These are phyloP conservation scores for Hortiboletus flavorubellus DNA, from an alignment of 768 basidiomycete genomes.

Conservation along the genomic window DNA sequence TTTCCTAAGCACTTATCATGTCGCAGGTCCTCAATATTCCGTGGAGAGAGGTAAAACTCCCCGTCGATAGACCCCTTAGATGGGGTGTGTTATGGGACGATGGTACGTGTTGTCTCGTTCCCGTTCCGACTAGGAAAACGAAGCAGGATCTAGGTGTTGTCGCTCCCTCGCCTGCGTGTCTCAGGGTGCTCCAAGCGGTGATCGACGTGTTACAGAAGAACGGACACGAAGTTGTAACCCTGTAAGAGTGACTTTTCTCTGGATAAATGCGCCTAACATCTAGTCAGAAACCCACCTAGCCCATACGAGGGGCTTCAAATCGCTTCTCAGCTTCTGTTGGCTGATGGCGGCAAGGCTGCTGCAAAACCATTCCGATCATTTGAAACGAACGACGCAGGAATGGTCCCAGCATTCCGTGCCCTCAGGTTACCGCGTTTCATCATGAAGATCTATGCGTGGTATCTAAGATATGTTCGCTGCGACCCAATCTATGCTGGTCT, in stretches of 20 bases:
- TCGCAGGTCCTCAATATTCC: conserved; percentile 36
- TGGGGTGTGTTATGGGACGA: conserved; percentile 68
- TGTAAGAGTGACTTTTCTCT: conserved; percentile 36
- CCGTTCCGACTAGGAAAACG: not conserved
- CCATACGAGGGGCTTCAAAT: conserved; percentile 52
- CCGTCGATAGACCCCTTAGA: conserved; percentile 49
- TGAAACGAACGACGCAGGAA: conserved; percentile 50
- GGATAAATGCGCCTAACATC: not conserved
- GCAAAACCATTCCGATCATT: conserved; percentile 34
- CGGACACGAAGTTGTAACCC: conserved; percentile 51
- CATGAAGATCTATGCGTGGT: conserved; percentile 48
- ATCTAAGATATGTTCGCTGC: conserved; percentile 47
- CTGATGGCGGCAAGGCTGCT: conserved; percentile 45
- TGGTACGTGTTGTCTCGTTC: conserved; percentile 32
- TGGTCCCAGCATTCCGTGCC: conserved; percentile 37
- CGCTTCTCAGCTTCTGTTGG: conserved; percentile 49
- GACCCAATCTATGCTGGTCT: conserved; percentile 54
- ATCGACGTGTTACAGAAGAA: conserved; percentile 40
- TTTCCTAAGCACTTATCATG: not conserved
- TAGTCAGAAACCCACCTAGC: conserved; percentile 34
- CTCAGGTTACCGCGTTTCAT: conserved; percentile 46
- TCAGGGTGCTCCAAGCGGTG: conserved; percentile 49
- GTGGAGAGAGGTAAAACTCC: conserved; percentile 36
- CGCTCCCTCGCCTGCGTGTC: conserved; percentile 55
- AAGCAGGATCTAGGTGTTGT: conserved; percentile 48